A percentile compares a stretch with the other conserved stretches of the same genome.
Conservation (phyloP, 164 flowering plant genomes). For the Liriodendron chinense region DNA sequence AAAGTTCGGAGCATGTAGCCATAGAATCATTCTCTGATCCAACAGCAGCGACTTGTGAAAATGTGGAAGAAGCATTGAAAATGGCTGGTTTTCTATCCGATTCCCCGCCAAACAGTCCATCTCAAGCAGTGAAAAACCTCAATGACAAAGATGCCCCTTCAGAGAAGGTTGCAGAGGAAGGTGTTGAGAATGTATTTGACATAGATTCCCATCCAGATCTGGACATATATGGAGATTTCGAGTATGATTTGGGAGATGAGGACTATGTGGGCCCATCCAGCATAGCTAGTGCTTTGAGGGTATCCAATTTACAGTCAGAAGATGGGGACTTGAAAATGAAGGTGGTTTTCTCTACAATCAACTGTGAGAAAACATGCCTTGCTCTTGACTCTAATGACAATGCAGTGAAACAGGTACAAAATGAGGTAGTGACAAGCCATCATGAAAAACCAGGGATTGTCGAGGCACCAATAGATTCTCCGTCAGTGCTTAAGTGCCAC, state of each 20-base stretch:
- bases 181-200: conserved; percentile 57
- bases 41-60: conserved; percentile 18
- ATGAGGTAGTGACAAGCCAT: background rate
- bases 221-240: conserved; percentile 93
- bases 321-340: conserved; percentile 55
- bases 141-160: conserved; percentile 22
- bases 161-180: conserved; percentile 26
- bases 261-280: conserved; percentile 47
- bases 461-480: conserved; percentile 22
- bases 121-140: conserved; percentile 14
- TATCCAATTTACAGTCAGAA: conserved; percentile 39
- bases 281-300: conserved; percentile 23
- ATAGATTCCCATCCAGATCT: conserved; percentile 62
- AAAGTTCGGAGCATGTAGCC: conserved; percentile 21
- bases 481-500: conserved; percentile 2
- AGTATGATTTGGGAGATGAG: conserved; percentile 75
- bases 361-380: conserved; percentile 22
- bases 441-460: conserved; percentile 7
- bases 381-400: conserved; percentile 16
- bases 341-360: conserved; percentile 61
- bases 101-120: conserved; percentile 80
- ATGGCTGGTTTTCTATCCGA: conserved; percentile 80
- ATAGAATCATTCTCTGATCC: conserved; percentile 25
- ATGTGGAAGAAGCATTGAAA: conserved; percentile 61
- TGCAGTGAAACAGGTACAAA: background rate